Percentiles rank a stretch among this genome's conserved stretches.
phyloP scores from a whole-genome alignment of 768 basidiomycete genomes.

The Sporobolomyces pararoseus region DNA sequence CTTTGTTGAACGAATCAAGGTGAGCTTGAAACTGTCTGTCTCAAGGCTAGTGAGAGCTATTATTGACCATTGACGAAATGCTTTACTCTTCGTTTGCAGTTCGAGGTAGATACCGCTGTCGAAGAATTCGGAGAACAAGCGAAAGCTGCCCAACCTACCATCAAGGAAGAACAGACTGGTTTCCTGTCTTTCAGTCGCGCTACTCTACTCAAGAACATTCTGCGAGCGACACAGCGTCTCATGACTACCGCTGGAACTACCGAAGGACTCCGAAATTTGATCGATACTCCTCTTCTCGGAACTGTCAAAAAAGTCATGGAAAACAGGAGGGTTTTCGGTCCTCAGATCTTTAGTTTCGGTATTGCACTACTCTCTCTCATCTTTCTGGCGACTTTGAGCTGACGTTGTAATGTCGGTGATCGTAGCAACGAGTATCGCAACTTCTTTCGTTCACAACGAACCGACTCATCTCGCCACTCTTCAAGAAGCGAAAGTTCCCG shows the following conservation, averaged over 20 bases:
- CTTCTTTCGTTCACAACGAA: constrained; percentile 74
- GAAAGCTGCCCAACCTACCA: constrained; percentile 2
- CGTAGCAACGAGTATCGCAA: constrained; percentile 42
- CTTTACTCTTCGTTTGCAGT: constrained; percentile 50
- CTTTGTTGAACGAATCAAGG: constrained; percentile 82
- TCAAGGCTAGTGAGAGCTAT: too few species aligned
- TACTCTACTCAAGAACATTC: constrained; percentile 78
- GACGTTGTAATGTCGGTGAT: constrained; percentile 5
- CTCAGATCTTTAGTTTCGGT: constrained; percentile 81
- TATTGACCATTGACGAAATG: too few species aligned
- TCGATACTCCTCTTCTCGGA: constrained; percentile 79
- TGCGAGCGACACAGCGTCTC: constrained; percentile 92
- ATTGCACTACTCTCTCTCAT: constrained; percentile 45
- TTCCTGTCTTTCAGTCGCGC: constrained; percentile 70
- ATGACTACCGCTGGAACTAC: constrained; percentile 93
- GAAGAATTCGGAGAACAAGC: constrained; percentile 57
- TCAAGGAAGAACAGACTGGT: constrained; percentile 45
- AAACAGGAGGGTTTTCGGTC: constrained; percentile 75
- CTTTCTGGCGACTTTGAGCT: constrained; percentile 17
- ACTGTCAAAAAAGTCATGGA: constrained; percentile 85
- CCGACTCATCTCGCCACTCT: constrained; percentile 88
- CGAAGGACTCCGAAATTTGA: constrained; percentile 88
- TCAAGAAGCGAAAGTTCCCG: constrained; percentile 85
- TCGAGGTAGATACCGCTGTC: constrained; percentile 66
- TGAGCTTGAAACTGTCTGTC: constrained; percentile 42